Percentiles rank a stretch among this genome's conserved stretches.
Conservation (phyloP, 139 green algal species). For the Auxenochlorella pyrenoidosa region DNA sequence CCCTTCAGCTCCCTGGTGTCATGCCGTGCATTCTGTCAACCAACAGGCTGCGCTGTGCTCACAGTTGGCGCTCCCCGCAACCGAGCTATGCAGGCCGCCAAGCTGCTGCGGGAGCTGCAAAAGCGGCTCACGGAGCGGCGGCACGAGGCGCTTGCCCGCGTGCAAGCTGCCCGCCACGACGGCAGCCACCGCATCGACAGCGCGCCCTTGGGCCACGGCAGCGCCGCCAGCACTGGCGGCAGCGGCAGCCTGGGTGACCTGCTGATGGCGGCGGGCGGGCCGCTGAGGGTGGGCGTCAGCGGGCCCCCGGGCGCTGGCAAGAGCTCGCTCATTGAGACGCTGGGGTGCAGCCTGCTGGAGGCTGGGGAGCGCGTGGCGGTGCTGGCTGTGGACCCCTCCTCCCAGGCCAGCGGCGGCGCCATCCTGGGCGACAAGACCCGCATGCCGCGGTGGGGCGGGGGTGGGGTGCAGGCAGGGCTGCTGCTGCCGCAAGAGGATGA, state of each 20-base stretch:
- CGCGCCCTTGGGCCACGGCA: not conserved
- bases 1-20: too few species aligned
- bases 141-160: not conserved
- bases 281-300: slow-evolving; percentile 19
- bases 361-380: slow-evolving; percentile 62
- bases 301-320: slow-evolving; percentile 67
- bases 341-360: slow-evolving; percentile 52
- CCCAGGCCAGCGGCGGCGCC: slow-evolving; percentile 49
- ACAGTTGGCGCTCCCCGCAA: not conserved
- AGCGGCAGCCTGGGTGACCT: not conserved
- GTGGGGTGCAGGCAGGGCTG: too few species aligned
- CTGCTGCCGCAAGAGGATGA: too few species aligned
- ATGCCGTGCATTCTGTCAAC: not conserved
- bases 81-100: slow-evolving; percentile 45
- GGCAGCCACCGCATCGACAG: not conserved
- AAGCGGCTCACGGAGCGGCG: not conserved
- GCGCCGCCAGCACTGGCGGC: not conserved
- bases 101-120: slow-evolving; percentile 53
- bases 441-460: slow-evolving; percentile 50
- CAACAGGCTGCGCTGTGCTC: too few species aligned
- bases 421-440: slow-evolving; percentile 82
- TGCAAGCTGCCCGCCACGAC: not conserved
- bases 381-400: slow-evolving; percentile 72
- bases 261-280: not conserved
- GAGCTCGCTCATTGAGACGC: slow-evolving; percentile 57